Percentiles rank a stretch among this genome's conserved stretches.
These are phyloP conservation scores for Emmonsiellopsis sp. DNA, from an alignment of 2,329 filamentous ascomycete genomes.

Conservation along the genomic window DNA sequence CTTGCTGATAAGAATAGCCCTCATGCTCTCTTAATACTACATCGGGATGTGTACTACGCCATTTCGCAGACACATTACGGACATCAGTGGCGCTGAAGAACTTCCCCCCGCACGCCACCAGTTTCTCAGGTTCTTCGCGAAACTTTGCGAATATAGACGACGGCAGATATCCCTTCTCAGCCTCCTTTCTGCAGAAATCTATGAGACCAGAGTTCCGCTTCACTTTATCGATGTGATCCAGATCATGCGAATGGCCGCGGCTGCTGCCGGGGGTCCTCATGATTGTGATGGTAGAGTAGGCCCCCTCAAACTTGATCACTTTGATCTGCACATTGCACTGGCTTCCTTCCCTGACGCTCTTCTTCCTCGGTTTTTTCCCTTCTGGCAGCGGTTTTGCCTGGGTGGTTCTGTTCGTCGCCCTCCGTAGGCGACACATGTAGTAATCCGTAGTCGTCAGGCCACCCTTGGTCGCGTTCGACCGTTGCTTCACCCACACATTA, in stretches of 20 bases:
- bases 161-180: constrained; percentile 37
- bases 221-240: constrained; percentile 38
- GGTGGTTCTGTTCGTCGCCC: constrained; percentile 28
- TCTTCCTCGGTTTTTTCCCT: constrained; percentile 37
- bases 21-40: constrained; percentile 34
- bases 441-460: constrained; percentile 36
- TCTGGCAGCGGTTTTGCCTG: constrained; percentile 34
- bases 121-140: constrained; percentile 34
- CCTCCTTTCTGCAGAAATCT: constrained; percentile 36
- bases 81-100: constrained; percentile 39
- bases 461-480: constrained; percentile 32
- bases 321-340: constrained; percentile 41
- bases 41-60: constrained; percentile 37
- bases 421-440: constrained; percentile 38
- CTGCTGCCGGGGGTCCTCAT: constrained; percentile 32
- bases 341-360: constrained; percentile 35
- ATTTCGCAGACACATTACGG: constrained; percentile 39
- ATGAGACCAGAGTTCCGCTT: constrained; percentile 41
- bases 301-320: constrained; percentile 35
- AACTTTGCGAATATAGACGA: constrained; percentile 42
- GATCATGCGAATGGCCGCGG: constrained; percentile 34
- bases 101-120: constrained; percentile 35
- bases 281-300: constrained; percentile 35
- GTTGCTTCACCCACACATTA: constrained; percentile 42
- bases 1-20: constrained; percentile 36